Evolutionary conservation across 805 yeast species (phyloP).

Genomic region (Wickerhamomyces rabaulensis): DNA sequence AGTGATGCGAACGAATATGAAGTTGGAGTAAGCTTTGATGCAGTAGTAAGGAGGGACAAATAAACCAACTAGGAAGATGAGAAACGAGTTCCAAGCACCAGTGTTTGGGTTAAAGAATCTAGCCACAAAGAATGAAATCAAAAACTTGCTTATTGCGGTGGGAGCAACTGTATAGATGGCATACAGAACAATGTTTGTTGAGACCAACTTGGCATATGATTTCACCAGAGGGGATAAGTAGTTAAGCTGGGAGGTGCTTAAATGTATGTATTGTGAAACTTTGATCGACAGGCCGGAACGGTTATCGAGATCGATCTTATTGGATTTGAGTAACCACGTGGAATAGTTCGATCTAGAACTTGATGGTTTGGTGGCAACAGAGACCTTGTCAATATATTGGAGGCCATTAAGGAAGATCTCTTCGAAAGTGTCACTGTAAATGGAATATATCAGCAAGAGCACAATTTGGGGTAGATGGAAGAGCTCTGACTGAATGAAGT

Average conservation of each 20-base stretch:
- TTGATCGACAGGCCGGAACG: background rate
- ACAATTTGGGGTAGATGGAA: slow-evolving; percentile 3
- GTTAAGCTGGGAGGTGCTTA: slow-evolving; percentile 2
- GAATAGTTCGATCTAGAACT: slow-evolving; percentile 1
- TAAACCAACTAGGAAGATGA: slow-evolving; percentile 7
- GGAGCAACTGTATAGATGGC: background rate
- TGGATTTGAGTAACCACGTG: slow-evolving; percentile 1
- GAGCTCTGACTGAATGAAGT: background rate
- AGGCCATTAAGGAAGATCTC: slow-evolving; percentile 10
- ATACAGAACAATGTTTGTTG: slow-evolving; percentile 1
- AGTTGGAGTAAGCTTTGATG: slow-evolving; percentile 4
- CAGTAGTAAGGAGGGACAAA: slow-evolving; percentile 2
- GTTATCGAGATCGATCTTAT: background rate
- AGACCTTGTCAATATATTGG: slow-evolving; percentile 8
- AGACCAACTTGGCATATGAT: background rate
- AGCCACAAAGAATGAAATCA: slow-evolving; percentile 4
- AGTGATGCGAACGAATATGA: slow-evolving; percentile 6
- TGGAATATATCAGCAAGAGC: slow-evolving; percentile 2
- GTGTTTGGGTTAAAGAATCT: slow-evolving; percentile 6
- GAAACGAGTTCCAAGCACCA: slow-evolving; percentile 9
- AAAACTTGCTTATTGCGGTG: background rate
- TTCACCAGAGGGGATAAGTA: slow-evolving; percentile 1
- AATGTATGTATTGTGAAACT: background rate
- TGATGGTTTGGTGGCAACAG: background rate
- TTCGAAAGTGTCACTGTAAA: slow-evolving; percentile 7